Conservation (phyloP, 805 yeast species). For the Barnettozyma wickerhamii region DNA sequence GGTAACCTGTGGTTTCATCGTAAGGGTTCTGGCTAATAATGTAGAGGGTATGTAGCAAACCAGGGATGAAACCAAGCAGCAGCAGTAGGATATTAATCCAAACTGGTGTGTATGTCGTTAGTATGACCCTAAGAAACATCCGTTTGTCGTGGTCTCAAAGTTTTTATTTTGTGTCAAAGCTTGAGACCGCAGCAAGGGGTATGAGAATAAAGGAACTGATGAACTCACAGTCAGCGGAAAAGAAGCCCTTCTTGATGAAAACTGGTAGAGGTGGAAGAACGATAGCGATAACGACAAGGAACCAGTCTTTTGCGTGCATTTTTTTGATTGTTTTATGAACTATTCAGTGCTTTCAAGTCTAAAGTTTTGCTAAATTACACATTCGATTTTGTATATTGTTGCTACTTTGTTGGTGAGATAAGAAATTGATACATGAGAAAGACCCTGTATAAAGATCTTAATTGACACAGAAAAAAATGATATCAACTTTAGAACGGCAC, state of each 20-base stretch:
- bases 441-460: no score
- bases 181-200: not conserved
- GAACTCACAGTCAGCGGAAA: constrained; percentile 46
- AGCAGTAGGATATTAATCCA: constrained; percentile 58
- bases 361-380: no score
- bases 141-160: no score
- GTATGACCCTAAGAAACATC: not conserved
- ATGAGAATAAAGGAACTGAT: not conserved
- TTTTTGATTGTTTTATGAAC: not conserved
- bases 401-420: no score
- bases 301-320: constrained; percentile 50
- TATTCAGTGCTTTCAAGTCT: no score
- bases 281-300: constrained; percentile 61
- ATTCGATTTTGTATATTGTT: no score
- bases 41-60: constrained; percentile 64
- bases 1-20: constrained; percentile 22
- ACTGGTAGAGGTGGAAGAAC: constrained; percentile 74
- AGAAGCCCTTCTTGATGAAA: constrained; percentile 57
- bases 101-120: constrained; percentile 21
- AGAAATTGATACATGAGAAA: no score
- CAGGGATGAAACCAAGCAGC: constrained; percentile 64
- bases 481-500: no score
- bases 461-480: no score
- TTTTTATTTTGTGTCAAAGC: not conserved
- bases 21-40: constrained; percentile 55